Base-by-base conservation (phyloP, 176 grass and related monocot species). In the Phoenix roebelenii region DNA sequence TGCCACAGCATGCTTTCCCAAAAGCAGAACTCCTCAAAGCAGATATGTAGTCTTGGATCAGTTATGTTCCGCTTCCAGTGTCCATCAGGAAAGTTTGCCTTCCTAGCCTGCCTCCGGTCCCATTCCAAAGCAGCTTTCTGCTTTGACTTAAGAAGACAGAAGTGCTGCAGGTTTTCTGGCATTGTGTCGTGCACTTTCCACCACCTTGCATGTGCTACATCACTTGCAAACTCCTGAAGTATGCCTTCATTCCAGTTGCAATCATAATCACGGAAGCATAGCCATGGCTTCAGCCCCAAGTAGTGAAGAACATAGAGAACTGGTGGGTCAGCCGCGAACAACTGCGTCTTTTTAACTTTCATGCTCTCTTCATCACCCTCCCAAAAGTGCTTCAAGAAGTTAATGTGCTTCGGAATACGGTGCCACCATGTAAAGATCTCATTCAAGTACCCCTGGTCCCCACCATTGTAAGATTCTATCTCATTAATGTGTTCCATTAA, bases 211-310 rank as follows among this genome's bases (percentile, higher is more conserved):
- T 85, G 83, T 18, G 77, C 83, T 18, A 49, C 54, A 52, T 85
- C 83, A 22, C 83, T 85, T 0, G 83, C 77, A 75, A 85, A 85
- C 25, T 57, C 72, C n/a, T 18, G 68, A 57, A 80, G 50, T 58
- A 2, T 25, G n/a, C 22, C 44, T 2, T 73, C 26, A 58, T 90
- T 76, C 82, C 82, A 90, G 67, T 90, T 90, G 82, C 87, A 90
- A 65, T 90, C 87, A 22, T 90, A 85, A 71, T 90, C 78, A 3
- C 87, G 71, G 35, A 82, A 90, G 79, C 82, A 90, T 0, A 82
- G 32, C 82, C 87, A 90, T 17, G 87, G 87, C 73, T 90, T 90
- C 12, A 85, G 15, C 17, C 87, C 87, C 24, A 90, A 74, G 65
- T 85, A 90, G 50, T 90, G 87, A 56, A 90, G 55, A 5, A 80